Evolutionary conservation across 352 stramenopile species (phyloP).

Genomic region (Thraustochytrium sp.): DNA sequence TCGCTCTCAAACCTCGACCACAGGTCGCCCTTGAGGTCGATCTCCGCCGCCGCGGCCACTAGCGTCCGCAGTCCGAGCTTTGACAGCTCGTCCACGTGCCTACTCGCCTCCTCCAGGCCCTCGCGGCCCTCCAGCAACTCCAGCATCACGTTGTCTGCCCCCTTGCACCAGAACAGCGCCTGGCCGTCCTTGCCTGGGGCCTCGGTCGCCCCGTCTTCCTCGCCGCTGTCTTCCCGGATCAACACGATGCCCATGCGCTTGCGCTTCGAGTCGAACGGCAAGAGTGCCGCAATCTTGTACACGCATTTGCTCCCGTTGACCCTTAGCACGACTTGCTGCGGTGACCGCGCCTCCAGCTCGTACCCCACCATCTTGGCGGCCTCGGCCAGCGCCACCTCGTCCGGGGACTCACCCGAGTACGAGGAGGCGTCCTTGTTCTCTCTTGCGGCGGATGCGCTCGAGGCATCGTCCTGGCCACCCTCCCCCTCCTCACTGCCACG

Average conservation of each 20-base stretch:
- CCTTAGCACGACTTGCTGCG: conserved; percentile 47
- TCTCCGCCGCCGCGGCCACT: conserved; percentile 67
- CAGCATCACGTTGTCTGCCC: conserved; percentile 74
- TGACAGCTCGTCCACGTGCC: conserved; percentile 68
- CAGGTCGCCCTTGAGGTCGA: conserved; percentile 54
- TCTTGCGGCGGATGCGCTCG: too few species aligned
- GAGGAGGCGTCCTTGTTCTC: too few species aligned
- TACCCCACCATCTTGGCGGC: conserved; percentile 68
- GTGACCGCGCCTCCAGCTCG: conserved; percentile 57
- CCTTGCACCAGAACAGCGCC: conserved; percentile 58
- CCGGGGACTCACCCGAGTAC: conserved; percentile 76
- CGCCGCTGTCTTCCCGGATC: too few species aligned
- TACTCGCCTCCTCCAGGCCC: conserved; percentile 53
- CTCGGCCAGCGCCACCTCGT: conserved; percentile 82
- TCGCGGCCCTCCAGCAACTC: background rate
- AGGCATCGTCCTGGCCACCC: too few species aligned
- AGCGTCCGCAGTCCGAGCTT: conserved; percentile 74
- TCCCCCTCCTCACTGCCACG: background rate
- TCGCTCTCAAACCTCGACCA: background rate
- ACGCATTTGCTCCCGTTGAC: conserved; percentile 51
- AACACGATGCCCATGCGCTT: conserved; percentile 83
- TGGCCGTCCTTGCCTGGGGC: too few species aligned
- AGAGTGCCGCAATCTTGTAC: conserved; percentile 65
- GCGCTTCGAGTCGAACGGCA: conserved; percentile 80
- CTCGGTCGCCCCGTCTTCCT: too few species aligned